These are phyloP conservation scores for Entomortierella lignicola DNA, from an alignment of 192 early-diverging fungal species.

Conservation along the genomic window DNA sequence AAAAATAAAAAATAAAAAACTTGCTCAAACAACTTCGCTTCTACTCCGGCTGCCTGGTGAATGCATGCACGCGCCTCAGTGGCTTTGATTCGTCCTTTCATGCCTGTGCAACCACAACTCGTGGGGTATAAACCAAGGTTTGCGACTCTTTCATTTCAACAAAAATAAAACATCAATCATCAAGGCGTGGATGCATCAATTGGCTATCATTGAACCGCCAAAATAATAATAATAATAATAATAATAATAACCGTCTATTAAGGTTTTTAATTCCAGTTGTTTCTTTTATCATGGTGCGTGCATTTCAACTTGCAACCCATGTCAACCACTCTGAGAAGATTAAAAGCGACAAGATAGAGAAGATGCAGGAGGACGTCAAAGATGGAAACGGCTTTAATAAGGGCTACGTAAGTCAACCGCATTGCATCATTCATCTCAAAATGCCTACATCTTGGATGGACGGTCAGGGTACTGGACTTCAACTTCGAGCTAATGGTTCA, in stretches of 20 bases:
- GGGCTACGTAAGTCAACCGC: too few relatives aligned
- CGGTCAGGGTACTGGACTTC: too few relatives aligned
- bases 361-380: too few relatives aligned
- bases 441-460: too few relatives aligned
- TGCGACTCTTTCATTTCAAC: not conserved
- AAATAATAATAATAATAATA: not conserved
- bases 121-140: conserved; percentile 2
- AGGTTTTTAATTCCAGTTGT: too few relatives aligned
- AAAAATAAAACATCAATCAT: not conserved
- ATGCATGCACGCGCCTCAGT: not conserved
- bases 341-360: too few relatives aligned
- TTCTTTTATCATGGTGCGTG: too few relatives aligned
- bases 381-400: too few relatives aligned
- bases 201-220: not conserved
- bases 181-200: not conserved
- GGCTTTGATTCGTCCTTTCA: not conserved
- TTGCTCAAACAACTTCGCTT: not conserved
- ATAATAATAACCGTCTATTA: not conserved
- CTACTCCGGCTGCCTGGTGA: not conserved
- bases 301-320: not conserved
- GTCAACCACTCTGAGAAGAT: too few relatives aligned
- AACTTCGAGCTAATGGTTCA: too few relatives aligned
- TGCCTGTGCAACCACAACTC: not conserved
- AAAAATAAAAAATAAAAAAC: too few relatives aligned
- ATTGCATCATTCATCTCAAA: too few relatives aligned